Percentiles rank a stretch among this genome's conserved stretches.
These are phyloP conservation scores for Verticillium albo-atrum DNA, from an alignment of 2,329 filamentous ascomycete species.

Conservation along the genomic window DNA sequence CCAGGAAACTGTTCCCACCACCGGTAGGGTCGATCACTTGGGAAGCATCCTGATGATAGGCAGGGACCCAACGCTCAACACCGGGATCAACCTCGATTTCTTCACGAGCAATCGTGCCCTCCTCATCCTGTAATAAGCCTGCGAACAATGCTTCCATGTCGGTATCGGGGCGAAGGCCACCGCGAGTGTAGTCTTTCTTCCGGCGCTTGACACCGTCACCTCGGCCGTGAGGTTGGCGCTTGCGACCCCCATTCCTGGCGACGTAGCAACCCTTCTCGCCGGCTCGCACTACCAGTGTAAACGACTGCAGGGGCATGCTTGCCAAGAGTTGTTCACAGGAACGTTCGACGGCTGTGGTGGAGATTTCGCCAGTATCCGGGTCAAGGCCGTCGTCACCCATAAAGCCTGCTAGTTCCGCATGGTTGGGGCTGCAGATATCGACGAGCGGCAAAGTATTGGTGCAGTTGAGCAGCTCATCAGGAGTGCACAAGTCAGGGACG, in stretches of 20 bases:
- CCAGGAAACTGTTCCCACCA: slow-evolving; percentile 85
- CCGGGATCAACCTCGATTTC: slow-evolving; percentile 60
- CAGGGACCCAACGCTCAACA: slow-evolving; percentile 70
- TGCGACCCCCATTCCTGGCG: slow-evolving; percentile 52
- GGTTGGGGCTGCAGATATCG: slow-evolving; percentile 73
- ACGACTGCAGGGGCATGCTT: slow-evolving; percentile 60
- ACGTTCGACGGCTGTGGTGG: slow-evolving; percentile 47
- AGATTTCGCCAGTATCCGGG: slow-evolving; percentile 49
- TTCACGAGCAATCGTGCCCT: slow-evolving; percentile 49
- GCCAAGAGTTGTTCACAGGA: slow-evolving; percentile 59
- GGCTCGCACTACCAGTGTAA: slow-evolving; percentile 64
- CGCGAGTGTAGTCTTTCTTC: slow-evolving; percentile 42
- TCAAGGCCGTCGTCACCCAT: slow-evolving; percentile 62
- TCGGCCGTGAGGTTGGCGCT: slow-evolving; percentile 27
- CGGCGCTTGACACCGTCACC: slow-evolving; percentile 24
- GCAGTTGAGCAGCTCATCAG: slow-evolving; percentile 61
- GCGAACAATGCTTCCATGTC: slow-evolving; percentile 61
- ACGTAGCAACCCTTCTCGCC: slow-evolving; percentile 70
- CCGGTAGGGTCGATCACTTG: slow-evolving; percentile 89
- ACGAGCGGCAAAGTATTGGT: slow-evolving; percentile 59
- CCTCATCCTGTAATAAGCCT: slow-evolving; percentile 48
- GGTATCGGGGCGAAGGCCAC: slow-evolving; percentile 53
- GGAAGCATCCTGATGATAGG: slow-evolving; percentile 54
- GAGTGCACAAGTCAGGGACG: slow-evolving; percentile 80
- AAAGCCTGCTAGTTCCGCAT: slow-evolving; percentile 80